phyloP scores from a whole-genome alignment of 148 eudicot genomes.

The Cornus kousa region DNA sequence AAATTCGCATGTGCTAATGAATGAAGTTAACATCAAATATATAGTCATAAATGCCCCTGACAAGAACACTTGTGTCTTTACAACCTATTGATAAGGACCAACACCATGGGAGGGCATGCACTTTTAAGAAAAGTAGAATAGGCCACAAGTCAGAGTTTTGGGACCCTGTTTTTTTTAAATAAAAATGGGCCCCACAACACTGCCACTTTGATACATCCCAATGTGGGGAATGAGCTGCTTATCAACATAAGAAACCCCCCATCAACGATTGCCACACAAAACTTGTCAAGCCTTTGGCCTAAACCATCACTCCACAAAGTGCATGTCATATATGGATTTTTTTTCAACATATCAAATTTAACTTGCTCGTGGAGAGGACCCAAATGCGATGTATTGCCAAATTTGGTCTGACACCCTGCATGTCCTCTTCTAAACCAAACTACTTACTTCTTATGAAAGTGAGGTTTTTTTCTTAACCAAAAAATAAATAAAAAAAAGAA shows the following conservation, averaged over 20 bases:
- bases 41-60: constrained; percentile 2
- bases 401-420: too few species aligned
- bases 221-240: neutral
- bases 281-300: neutral
- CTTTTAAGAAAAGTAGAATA: neutral
- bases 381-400: too few species aligned
- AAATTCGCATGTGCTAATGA: constrained; percentile 2
- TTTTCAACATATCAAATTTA: too few species aligned
- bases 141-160: neutral
- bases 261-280: neutral
- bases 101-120: neutral
- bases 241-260: neutral
- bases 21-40: neutral
- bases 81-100: constrained; percentile 6
- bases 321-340: too few species aligned
- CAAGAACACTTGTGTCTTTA: neutral
- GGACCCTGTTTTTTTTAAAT: neutral
- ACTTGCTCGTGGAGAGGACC: too few species aligned
- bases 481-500: too few species aligned
- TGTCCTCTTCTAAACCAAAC: too few species aligned
- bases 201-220: neutral
- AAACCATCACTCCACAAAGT: too few species aligned
- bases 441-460: too few species aligned
- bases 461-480: too few species aligned
- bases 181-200: neutral